phyloP scores from a whole-genome alignment of 129 eudicot species.

The Calendula officinalis region DNA sequence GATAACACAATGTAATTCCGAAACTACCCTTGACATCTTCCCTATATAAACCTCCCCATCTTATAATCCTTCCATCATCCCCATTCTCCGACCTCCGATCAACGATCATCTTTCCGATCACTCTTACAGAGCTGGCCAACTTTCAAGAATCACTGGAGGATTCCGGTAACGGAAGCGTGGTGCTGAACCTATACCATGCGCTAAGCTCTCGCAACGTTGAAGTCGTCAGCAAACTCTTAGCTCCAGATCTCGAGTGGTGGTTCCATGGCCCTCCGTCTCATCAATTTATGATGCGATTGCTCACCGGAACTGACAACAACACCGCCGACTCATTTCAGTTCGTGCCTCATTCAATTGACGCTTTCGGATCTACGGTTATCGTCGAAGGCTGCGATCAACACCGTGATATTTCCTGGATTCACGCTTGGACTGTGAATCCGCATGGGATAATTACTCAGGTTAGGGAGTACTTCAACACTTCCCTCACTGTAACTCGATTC shows the following conservation, averaged over 20 bases:
- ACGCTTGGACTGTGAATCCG: constrained; percentile 86
- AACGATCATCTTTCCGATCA: constrained; percentile 1
- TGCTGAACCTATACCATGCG: constrained; percentile 86
- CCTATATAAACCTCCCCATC: constrained; percentile 21
- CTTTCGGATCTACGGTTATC: constrained; percentile 74
- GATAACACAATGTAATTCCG: neutral
- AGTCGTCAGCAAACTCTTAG: constrained; percentile 57
- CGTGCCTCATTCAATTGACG: constrained; percentile 55
- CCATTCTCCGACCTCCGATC: neutral
- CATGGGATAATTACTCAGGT: constrained; percentile 96
- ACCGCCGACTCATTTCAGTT: constrained; percentile 38
- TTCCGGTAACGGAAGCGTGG: constrained; percentile 61
- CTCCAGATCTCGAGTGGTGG: constrained; percentile 98
- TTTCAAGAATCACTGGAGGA: constrained; percentile 67
- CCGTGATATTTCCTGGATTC: constrained; percentile 83
- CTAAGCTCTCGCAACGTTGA: constrained; percentile 64
- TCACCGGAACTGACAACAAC: constrained; percentile 60
- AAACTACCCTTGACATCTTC: constrained; percentile 11
- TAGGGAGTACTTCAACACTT: constrained; percentile 89
- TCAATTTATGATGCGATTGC: constrained; percentile 90
- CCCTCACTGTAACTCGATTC: constrained; percentile 65
- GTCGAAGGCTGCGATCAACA: constrained; percentile 79
- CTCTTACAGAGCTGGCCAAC: constrained; percentile 70
- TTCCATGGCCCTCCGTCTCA: constrained; percentile 99
- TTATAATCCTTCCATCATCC: neutral